Conservation (phyloP, 202 grass and related monocot species). For the Digitaria exilis region DNA sequence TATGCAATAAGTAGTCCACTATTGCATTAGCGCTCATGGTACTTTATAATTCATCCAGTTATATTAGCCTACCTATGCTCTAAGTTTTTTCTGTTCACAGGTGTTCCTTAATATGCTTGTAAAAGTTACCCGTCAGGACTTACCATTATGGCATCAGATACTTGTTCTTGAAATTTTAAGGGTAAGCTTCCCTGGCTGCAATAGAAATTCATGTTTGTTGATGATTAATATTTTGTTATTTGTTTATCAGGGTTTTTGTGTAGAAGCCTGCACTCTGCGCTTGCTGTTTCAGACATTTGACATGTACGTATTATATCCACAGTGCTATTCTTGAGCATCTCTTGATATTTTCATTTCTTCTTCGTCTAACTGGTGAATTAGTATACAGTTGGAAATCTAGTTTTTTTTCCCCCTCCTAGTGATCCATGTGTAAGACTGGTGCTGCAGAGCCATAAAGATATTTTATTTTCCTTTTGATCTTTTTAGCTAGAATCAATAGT, state of each 20-base stretch:
- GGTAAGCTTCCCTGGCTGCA: conserved; percentile 56
- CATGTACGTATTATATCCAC: conserved; percentile 65
- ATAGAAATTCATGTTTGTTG: conserved; percentile 29
- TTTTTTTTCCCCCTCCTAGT: background rate
- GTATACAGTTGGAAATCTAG: too few relatives aligned
- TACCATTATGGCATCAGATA: conserved; percentile 98
- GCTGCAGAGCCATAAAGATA: background rate
- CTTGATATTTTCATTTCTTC: conserved; percentile 39
- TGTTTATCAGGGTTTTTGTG: conserved; percentile 84
- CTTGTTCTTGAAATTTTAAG: conserved; percentile 98
- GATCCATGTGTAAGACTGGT: background rate
- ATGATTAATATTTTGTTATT: conserved; percentile 42
- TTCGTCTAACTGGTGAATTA: conserved; percentile 38
- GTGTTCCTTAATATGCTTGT: conserved; percentile 99
- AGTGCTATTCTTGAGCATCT: conserved; percentile 35
- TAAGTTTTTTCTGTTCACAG: conserved; percentile 56
- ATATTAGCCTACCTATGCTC: conserved; percentile 26
- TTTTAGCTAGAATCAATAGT: conserved; percentile 6
- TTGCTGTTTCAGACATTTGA: conserved; percentile 96
- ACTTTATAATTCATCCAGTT: conserved; percentile 32
- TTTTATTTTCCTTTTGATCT: background rate
- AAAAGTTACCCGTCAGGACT: conserved; percentile 91
- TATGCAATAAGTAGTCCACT: conserved; percentile 1
- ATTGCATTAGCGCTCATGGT: conserved; percentile 2
- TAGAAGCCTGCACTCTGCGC: conserved; percentile 85